Conservation (phyloP, 371 early-diverging fungal species). For the Dichotomocladium elegans region DNA sequence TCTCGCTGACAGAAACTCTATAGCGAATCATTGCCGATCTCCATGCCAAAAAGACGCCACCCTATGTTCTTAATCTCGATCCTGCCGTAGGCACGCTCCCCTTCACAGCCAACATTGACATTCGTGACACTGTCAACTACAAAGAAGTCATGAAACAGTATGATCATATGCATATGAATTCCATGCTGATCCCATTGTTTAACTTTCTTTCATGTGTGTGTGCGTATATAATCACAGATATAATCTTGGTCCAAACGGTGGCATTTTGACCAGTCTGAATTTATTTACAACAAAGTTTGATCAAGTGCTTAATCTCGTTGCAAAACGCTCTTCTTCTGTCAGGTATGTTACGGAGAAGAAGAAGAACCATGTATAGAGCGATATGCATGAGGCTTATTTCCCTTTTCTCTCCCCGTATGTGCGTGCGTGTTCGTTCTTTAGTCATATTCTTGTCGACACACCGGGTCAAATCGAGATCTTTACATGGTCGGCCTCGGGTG, state of each 20-base stretch:
- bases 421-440: no score
- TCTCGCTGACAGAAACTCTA: no score
- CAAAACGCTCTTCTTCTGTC: constrained; percentile 69
- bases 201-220: constrained; percentile 3
- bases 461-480: constrained; percentile 99
- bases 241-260: constrained; percentile 99
- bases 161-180: constrained; percentile 8
- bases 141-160: constrained; percentile 99
- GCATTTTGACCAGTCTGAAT: constrained; percentile 96
- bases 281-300: constrained; percentile 97
- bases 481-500: constrained; percentile 99
- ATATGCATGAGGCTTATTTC: no score
- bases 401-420: no score
- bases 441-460: constrained; percentile 95
- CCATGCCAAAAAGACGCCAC: constrained; percentile 70
- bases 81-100: constrained; percentile 95
- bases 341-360: no score
- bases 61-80: constrained; percentile 97
- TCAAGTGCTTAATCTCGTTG: constrained; percentile 85
- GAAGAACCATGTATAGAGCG: no score
- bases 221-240: no score
- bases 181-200: neutral
- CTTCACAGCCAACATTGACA: constrained; percentile 97
- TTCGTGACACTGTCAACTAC: constrained; percentile 98
- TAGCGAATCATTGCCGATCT: constrained; percentile 89